Base-by-base conservation (phyloP, 805 yeast species). In the Phaffomyces antillensis region DNA sequence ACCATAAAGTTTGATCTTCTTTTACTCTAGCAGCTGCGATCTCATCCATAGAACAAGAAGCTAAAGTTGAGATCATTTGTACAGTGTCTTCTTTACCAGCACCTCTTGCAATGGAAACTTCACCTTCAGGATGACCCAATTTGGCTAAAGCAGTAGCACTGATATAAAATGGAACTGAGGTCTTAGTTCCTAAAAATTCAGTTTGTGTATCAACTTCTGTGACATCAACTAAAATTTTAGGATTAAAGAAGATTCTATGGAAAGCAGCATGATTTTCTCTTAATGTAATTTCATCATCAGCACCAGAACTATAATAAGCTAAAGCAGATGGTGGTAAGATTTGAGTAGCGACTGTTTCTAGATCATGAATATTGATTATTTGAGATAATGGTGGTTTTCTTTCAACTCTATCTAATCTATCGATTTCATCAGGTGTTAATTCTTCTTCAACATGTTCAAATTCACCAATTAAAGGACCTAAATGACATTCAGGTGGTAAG, bases 51-150 rank as follows among this genome's bases (percentile, higher is more conserved):
- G 96, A 80, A 61, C 89, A 86, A 7, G 96, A 85, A 1, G 97
- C 91, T 54, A 88, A 71, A 2, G 96, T 90, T 6, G 96, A 90
- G 46, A 90, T 82, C 98, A 90, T 90, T 64, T 90, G 97, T 45
- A 84, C 79, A 30, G 81, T 70, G 37, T 70, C 78, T 45, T 85
- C 83, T 45, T 74, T 71, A 36, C 79, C 87, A 26, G 95, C 85
- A n/a, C 88, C 88, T 57, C 83, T 71, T 2, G 97, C 88, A 51
- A 91, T 75, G 16, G 83, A 88, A 47, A 79, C 77, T 64, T 91
- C 98, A 46, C 98, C 98, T 36, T 87, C 96, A 3, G 88, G 88
- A 58, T 90, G 93, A 4, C 97, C 98, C 53, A 91, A 73, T 58
- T 82, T 84, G 33, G 95, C 96, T 50, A 89, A 71, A 0, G 97